Percentiles rank a stretch among this genome's conserved stretches.
Conservation (phyloP, 352 stramenopile genomes). For the Phytophthora lateralis region DNA sequence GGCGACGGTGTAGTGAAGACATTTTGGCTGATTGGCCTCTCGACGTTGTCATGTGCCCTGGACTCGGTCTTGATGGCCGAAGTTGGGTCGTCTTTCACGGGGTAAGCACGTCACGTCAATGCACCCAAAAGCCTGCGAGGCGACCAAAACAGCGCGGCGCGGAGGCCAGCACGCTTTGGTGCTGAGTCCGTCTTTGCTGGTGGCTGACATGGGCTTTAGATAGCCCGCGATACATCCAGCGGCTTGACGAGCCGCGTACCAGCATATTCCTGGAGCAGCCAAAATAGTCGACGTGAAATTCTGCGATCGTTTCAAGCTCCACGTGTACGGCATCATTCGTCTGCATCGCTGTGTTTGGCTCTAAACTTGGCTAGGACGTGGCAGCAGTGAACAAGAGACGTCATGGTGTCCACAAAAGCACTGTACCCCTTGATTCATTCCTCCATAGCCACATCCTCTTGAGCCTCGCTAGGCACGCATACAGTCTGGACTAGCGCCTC, state of each 20-base stretch:
- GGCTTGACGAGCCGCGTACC: neutral
- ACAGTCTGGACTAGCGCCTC: slow-evolving; percentile 28
- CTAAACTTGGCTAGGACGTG: neutral
- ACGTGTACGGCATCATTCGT: neutral
- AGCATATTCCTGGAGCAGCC: slow-evolving; percentile 21
- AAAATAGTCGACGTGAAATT: slow-evolving; percentile 33
- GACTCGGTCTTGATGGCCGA: slow-evolving; percentile 8
- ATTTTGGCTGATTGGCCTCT: slow-evolving; percentile 33
- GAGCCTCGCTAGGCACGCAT: slow-evolving; percentile 22
- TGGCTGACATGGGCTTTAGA: slow-evolving; percentile 34
- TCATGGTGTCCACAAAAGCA: neutral
- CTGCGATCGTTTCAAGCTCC: slow-evolving; percentile 33
- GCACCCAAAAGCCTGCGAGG: slow-evolving; percentile 15
- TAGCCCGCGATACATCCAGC: slow-evolving; percentile 20
- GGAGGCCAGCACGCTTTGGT: slow-evolving; percentile 13
- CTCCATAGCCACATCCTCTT: slow-evolving; percentile 28
- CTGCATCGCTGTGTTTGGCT: neutral
- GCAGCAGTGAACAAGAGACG: neutral
- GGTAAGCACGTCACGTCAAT: slow-evolving; percentile 20
- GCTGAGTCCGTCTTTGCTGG: slow-evolving; percentile 30
- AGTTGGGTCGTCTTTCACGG: slow-evolving; percentile 23
- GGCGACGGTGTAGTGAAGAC: slow-evolving; percentile 50
- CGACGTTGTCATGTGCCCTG: slow-evolving; percentile 38
- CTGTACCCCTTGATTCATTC: slow-evolving; percentile 25
- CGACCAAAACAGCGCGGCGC: slow-evolving; percentile 15